Percentiles rank a stretch among this genome's conserved stretches.
Conservation (phyloP, 2,329 filamentous ascomycete genomes). For the Hypoxylon sp. region DNA sequence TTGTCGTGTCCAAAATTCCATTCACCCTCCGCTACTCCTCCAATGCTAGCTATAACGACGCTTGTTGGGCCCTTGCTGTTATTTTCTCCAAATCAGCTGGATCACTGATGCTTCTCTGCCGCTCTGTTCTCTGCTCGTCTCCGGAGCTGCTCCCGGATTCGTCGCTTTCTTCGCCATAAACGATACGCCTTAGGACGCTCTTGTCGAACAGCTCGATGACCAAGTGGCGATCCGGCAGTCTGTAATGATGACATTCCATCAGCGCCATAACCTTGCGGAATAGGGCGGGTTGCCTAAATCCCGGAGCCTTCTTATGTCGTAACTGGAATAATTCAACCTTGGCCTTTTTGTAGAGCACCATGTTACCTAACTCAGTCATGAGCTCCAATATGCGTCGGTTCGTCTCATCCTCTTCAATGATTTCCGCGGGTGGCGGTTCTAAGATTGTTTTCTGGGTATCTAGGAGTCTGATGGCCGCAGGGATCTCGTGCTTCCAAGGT, state of each 20-base stretch:
- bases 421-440: constrained; percentile 66
- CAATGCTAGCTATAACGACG: constrained; percentile 43
- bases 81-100: constrained; percentile 53
- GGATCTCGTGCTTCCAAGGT: constrained; percentile 69
- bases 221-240: constrained; percentile 87
- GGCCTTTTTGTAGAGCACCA: constrained; percentile 90
- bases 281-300: constrained; percentile 81
- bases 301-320: constrained; percentile 78
- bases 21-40: constrained; percentile 6
- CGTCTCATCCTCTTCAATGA: constrained; percentile 70
- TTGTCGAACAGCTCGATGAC: constrained; percentile 96
- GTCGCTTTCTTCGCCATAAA: constrained; percentile 76
- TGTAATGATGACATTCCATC: constrained; percentile 90
- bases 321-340: constrained; percentile 85
- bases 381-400: constrained; percentile 87
- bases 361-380: constrained; percentile 91
- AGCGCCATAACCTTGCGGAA: constrained; percentile 90
- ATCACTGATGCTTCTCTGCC: constrained; percentile 67
- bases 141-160: constrained; percentile 62
- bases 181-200: constrained; percentile 84
- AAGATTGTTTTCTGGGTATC: constrained; percentile 68
- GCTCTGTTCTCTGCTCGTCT: constrained; percentile 69
- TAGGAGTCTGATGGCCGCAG: constrained; percentile 64
- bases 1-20: constrained; percentile 18
- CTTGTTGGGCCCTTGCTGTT: constrained; percentile 39